A percentile compares a stretch with the other conserved stretches of the same genome.
Evolutionary conservation across 768 basidiomycete species (phyloP).

Genomic region (Tulasnella sp.): DNA sequence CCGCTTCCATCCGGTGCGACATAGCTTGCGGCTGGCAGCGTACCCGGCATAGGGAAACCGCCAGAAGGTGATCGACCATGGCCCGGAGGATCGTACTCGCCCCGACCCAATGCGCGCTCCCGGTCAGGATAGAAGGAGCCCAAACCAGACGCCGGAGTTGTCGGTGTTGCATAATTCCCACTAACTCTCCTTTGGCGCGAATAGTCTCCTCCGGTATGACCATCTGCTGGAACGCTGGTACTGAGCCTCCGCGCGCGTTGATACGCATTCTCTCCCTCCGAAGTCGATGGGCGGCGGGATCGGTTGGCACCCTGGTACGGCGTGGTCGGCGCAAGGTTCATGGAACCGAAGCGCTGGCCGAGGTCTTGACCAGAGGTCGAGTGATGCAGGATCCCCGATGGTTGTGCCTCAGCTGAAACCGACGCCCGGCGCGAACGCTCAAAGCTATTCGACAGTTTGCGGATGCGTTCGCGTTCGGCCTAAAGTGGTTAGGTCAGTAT

Average conservation of each 20-base stretch:
- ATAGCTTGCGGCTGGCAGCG: not conserved
- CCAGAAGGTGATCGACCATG: not conserved
- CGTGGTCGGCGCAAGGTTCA: not conserved
- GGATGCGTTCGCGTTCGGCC: constrained; percentile 17
- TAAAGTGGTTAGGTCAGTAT: not conserved
- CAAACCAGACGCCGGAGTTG: not conserved
- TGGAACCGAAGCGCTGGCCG: constrained; percentile 1
- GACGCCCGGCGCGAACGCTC: constrained; percentile 12
- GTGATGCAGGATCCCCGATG: constrained; percentile 13
- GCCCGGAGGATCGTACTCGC: not conserved
- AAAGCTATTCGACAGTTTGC: constrained; percentile 13
- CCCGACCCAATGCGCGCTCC: not conserved
- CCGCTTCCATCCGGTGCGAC: not conserved
- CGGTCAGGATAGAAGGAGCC: not conserved
- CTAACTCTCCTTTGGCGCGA: not conserved
- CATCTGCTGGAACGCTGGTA: not conserved
- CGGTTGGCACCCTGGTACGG: not conserved
- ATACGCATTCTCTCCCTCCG: not conserved
- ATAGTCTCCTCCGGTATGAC: not conserved
- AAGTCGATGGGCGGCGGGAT: constrained; percentile 12
- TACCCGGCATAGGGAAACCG: not conserved
- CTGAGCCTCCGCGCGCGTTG: not conserved
- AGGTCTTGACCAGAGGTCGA: constrained; percentile 1
- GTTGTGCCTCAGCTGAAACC: not conserved
- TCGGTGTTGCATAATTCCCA: not conserved